A percentile compares a stretch with the other conserved stretches of the same genome.
phyloP scores from a whole-genome alignment of 2,329 filamentous ascomycete genomes.

The Aspergillus pseudonomiae region DNA sequence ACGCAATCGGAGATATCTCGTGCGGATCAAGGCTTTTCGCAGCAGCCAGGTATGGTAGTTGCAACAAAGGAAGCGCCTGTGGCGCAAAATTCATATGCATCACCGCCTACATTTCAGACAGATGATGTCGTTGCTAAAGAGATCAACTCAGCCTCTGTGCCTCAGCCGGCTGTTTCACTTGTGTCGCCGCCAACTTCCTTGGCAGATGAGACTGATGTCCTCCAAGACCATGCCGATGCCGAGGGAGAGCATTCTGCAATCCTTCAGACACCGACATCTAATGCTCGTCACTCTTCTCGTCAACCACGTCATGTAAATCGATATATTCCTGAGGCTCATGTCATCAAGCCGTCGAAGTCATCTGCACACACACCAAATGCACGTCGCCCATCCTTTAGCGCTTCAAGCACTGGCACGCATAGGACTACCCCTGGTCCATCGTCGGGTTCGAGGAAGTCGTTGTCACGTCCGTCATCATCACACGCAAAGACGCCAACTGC shows the following conservation, averaged over 20 bases:
- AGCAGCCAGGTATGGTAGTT: conserved; percentile 18
- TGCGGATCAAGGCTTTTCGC: conserved; percentile 13
- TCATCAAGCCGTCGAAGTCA: conserved; percentile 29
- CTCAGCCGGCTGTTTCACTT: conserved; percentile 41
- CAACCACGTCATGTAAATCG: conserved; percentile 47
- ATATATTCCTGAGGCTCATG: conserved; percentile 39
- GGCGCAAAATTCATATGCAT: conserved; percentile 38
- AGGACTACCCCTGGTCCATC: conserved; percentile 33
- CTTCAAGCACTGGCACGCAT: conserved; percentile 22
- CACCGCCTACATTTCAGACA: conserved; percentile 40
- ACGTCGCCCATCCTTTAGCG: conserved; percentile 27
- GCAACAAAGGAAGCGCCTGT: conserved; percentile 24
- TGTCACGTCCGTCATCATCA: conserved; percentile 42
- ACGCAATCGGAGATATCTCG: conserved; percentile 3
- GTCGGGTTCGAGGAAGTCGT: conserved; percentile 34
- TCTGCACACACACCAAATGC: conserved; percentile 26
- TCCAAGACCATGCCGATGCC: conserved; percentile 35
- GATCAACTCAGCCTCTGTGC: conserved; percentile 28
- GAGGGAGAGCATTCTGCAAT: conserved; percentile 32
- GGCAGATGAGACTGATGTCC: conserved; percentile 44
- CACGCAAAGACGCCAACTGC: conserved; percentile 40
- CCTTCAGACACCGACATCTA: conserved; percentile 43
- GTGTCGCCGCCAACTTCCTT: conserved; percentile 51
- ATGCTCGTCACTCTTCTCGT: conserved; percentile 49
- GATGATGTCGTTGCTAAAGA: conserved; percentile 37